Evolutionary conservation across 257 asterid genomes (phyloP).

Genomic region (Cynanchum wilfordii): DNA sequence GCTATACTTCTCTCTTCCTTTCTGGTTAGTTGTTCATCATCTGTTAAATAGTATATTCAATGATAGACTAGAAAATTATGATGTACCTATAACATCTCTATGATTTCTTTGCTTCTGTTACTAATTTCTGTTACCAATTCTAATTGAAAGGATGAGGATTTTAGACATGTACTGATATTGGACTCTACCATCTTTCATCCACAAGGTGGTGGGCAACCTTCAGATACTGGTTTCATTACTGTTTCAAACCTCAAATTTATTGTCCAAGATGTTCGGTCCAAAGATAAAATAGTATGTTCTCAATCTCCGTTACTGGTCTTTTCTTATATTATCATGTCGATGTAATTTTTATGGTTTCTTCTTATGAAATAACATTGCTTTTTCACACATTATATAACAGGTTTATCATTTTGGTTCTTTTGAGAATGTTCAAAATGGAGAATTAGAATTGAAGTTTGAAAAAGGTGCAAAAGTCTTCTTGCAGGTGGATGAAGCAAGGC

Average conservation of each 20-base stretch:
- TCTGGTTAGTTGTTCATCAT: constrained; percentile 33
- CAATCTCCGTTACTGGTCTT: background rate
- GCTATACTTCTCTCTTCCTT: constrained; percentile 43
- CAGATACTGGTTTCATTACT: constrained; percentile 69
- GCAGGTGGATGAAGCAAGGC: constrained; percentile 58
- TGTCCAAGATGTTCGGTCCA: constrained; percentile 75
- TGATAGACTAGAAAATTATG: background rate
- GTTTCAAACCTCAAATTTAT: constrained; percentile 36
- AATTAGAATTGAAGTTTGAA: constrained; percentile 16
- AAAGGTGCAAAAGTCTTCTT: constrained; percentile 51
- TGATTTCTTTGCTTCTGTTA: background rate
- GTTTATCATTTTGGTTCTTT: constrained; percentile 65
- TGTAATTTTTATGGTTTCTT: background rate
- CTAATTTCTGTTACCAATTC: background rate
- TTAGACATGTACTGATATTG: constrained; percentile 44
- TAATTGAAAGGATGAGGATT: constrained; percentile 42
- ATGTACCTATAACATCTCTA: background rate
- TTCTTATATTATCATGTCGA: background rate
- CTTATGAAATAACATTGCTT: background rate
- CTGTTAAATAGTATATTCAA: background rate
- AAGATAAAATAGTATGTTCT: constrained; percentile 53
- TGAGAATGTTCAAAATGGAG: constrained; percentile 32
- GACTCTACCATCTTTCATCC: constrained; percentile 81
- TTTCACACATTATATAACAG: constrained; percentile 20
- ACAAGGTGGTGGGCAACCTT: constrained; percentile 94